Percentiles rank a stretch among this genome's conserved stretches.
phyloP scores from a whole-genome alignment of 257 asterid species.

The Solanum chaucha region DNA sequence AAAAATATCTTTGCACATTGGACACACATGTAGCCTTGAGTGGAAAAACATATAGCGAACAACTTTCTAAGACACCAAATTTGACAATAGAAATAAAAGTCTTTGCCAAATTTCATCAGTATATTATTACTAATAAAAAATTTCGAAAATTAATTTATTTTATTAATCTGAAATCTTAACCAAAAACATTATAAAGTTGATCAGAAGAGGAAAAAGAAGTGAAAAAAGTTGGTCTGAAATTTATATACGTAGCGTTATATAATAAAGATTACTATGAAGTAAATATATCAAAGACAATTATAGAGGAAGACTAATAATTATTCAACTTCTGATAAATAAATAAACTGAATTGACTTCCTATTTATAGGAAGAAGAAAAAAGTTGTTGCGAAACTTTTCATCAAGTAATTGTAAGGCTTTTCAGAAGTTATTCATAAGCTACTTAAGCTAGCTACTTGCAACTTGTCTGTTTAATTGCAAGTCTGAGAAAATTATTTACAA shows the following conservation, averaged over 20 bases:
- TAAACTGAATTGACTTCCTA: not conserved
- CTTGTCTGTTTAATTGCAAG: too few relatives aligned
- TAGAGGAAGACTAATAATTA: not conserved
- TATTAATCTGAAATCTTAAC: not conserved
- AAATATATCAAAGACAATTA: not conserved
- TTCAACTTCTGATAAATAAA: too few relatives aligned
- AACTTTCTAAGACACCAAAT: not conserved
- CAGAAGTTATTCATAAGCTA: not conserved
- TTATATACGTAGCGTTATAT: not conserved
- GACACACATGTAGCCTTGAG: not conserved
- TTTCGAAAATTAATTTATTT: too few relatives aligned
- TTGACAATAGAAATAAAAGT: not conserved
- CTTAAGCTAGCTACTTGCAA: too few relatives aligned
- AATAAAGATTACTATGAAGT: not conserved
- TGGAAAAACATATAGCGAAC: not conserved
- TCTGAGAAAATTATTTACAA: too few relatives aligned
- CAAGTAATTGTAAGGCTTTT: too few relatives aligned
- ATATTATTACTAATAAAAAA: not conserved
- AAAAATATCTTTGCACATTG: not conserved
- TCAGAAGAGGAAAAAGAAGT: not conserved
- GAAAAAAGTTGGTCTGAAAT: not conserved
- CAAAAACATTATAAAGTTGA: not conserved
- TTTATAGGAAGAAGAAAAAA: too few relatives aligned
- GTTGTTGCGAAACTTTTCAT: too few relatives aligned
- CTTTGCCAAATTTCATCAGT: not conserved